Base-by-base conservation (phyloP, 306 rosid genomes). In the Fagus sylvatica region DNA sequence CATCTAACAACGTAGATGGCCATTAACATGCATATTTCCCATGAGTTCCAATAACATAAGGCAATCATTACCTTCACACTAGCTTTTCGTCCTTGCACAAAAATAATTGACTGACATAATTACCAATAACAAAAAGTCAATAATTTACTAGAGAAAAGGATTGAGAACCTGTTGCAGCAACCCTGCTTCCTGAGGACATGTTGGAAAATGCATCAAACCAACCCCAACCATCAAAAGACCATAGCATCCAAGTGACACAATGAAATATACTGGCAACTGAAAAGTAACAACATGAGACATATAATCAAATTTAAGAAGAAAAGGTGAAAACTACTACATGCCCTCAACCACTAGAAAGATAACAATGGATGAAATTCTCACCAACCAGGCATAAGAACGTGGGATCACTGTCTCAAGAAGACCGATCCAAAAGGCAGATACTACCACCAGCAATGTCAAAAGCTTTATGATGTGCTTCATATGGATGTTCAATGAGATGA, bases 191-290 rank as follows among this genome's bases (percentile, higher is more conserved):
- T 68, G 73, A 55, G 87, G 91, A 74, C 91, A 88, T 69, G 87
- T 88, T 28, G 91, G 91, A 76, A 88, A 88, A 56, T 66, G 71
- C 75, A 88, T 71, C 37, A 88, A 72, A 78, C 91, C 91, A 53
- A 88, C 67, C 71, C 91, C 89, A 42, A 88, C 87, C 91, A 85
- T 85, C 57, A 88, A 71, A 12, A 85, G 80, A 46, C 87, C 91
- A 76, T 88, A 88, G 83, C 91, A 88, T 73, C 91, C 91, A 12
- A 88, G 86, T 22, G 86, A 80, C 28, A 85, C 80, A 19, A 85
- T 30, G n/a, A 83, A 83, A 74, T 88, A 88, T 41, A 88, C 76
- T 22, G 89, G 89, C 53, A 83, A 82, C 86, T 85, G 84, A 69
- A 66, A 74, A 10, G 51, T 46, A 46, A 10, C 15, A 46, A 10